Evolutionary conservation across 2,329 filamentous ascomycete species (phyloP).

Genomic region (Fusarium setosum): DNA sequence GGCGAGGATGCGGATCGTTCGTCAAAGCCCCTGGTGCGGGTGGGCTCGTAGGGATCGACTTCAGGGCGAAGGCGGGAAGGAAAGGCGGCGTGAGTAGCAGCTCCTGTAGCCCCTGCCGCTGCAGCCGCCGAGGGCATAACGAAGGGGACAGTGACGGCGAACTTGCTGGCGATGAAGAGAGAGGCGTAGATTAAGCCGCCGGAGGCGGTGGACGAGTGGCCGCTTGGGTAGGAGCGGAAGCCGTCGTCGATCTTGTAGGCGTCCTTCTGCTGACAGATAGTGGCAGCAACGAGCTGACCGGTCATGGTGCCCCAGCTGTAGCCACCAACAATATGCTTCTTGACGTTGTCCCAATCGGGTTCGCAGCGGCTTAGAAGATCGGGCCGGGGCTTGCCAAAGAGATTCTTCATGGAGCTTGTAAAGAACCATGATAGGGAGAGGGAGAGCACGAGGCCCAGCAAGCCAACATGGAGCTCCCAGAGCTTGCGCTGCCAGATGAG

Average conservation of each 20-base stretch:
- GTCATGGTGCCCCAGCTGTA: constrained; percentile 62
- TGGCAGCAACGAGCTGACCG: constrained; percentile 77
- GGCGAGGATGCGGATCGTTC: constrained; percentile 33
- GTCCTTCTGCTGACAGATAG: constrained; percentile 79
- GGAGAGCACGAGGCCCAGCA: constrained; percentile 82
- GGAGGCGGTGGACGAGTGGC: constrained; percentile 74
- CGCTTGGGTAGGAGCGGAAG: constrained; percentile 79
- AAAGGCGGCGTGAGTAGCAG: constrained; percentile 80
- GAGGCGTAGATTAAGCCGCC: constrained; percentile 87
- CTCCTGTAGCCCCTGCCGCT: constrained; percentile 63
- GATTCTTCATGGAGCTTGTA: constrained; percentile 86
- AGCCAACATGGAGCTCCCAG: constrained; percentile 90
- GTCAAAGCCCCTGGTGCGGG: constrained; percentile 31
- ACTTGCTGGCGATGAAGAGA: constrained; percentile 87
- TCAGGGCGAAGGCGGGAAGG: constrained; percentile 73
- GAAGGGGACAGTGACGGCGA: constrained; percentile 79
- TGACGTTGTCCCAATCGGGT: constrained; percentile 76
- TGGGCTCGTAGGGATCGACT: constrained; percentile 48
- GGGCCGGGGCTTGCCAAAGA: constrained; percentile 77
- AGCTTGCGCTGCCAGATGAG: constrained; percentile 84
- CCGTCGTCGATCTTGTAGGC: constrained; percentile 75
- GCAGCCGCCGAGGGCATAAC: constrained; percentile 62
- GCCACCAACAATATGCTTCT: constrained; percentile 72
- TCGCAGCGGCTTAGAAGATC: constrained; percentile 85
- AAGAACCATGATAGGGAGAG: constrained; percentile 81